Conservation (phyloP, 495 filamentous ascomycete genomes). For the Talaromyces thailandensis region DNA sequence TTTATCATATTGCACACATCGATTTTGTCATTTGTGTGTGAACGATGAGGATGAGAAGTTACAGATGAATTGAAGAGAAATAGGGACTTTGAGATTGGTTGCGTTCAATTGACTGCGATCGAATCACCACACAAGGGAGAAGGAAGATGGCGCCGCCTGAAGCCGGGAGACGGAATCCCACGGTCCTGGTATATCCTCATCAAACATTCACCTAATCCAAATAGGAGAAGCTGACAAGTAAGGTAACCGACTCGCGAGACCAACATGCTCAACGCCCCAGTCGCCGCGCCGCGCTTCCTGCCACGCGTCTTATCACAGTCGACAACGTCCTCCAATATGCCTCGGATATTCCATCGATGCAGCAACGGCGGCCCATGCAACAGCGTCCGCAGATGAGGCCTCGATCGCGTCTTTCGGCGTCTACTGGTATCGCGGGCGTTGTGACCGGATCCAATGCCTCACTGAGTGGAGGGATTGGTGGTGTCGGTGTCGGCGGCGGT, state of each 20-base stretch:
- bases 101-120: not conserved
- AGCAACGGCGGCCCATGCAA: conserved; percentile 66
- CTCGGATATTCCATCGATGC: conserved; percentile 90
- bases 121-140: not conserved
- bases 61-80: not conserved
- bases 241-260: conserved; percentile 54
- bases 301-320: conserved; percentile 81
- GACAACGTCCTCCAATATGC: conserved; percentile 92
- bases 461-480: not conserved
- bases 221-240: conserved; percentile 13
- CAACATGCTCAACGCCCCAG: conserved; percentile 29
- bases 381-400: conserved; percentile 38
- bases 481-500: not conserved
- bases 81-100: not conserved
- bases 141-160: conserved; percentile 27
- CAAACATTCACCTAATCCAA: too few relatives aligned
- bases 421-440: conserved; percentile 18
- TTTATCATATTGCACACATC: not conserved
- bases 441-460: conserved; percentile 7
- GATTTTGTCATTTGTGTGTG: not conserved
- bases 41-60: not conserved
- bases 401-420: conserved; percentile 32
- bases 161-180: conserved; percentile 43
- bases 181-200: conserved; percentile 41
- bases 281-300: conserved; percentile 24